Base-by-base conservation (phyloP, 371 early-diverging fungal genomes). In the Rhizopus delemar region DNA sequence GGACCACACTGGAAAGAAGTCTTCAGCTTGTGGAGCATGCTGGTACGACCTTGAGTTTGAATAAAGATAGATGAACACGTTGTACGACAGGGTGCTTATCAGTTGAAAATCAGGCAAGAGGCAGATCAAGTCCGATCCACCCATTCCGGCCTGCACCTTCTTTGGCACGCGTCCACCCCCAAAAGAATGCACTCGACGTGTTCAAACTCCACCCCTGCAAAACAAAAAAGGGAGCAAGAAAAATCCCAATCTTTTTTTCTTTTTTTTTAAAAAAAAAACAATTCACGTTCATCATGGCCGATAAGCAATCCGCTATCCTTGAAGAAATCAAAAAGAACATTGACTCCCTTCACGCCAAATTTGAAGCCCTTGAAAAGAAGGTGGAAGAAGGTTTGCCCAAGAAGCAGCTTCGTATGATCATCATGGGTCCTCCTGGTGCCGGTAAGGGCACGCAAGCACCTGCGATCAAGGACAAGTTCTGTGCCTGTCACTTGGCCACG, bases 391-490 rank as follows among this genome's bases (percentile, higher is more conserved):
- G 74, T 46, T 54, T 72, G 33, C 76, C 76, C 54, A 74, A 73
- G 65, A 53, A 74, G 50, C 67, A 70, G 52, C 81, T 92, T 48
- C 90, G 92, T 73, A 90, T 90, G 94, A 89, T 97, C 80, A 87
- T 98, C 81, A 93, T 97, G 90, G 99, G 99, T 54, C 96, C 99
- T 49, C 99, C 98, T 59, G 93, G 93, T 71, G 90, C 96, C 46
- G 97, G 97, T 88, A 99, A 99, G 87, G 99, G 99, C 41, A 99
- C 99, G 59, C 98, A 98, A 86, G 91, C 97, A 28, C 96, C 96
- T 55, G 80, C 78, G 54, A 94, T 98, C 83, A 93, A 94, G 87
- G 93, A 97, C 16, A 85, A 89, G 76, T 96, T 85, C 87, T 93
- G 91, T 70, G 84, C 93, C 57, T 95, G 95, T 80, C 99, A 99